Conservation (phyloP, 257 asterid species). For the Misopates orontium region DNA sequence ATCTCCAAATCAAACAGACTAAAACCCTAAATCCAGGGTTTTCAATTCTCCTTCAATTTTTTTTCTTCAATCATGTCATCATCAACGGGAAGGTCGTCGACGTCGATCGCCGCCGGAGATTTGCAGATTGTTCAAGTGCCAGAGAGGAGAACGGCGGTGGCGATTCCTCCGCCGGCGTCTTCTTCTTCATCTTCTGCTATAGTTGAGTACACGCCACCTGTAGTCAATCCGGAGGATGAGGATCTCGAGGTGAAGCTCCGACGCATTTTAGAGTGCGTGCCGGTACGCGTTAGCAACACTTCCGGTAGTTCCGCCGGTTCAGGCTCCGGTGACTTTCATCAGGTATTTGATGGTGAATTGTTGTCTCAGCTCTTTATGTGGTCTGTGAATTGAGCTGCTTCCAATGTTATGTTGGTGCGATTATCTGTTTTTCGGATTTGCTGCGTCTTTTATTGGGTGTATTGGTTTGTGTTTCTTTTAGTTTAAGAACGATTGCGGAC, state of each 20-base stretch:
- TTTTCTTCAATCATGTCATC: constrained; percentile 29
- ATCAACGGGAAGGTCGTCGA: constrained; percentile 47
- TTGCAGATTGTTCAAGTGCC: constrained; percentile 59
- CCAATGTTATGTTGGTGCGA: too few relatives aligned
- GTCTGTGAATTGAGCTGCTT: too few relatives aligned
- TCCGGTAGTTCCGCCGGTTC: constrained; percentile 99
- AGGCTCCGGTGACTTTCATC: constrained; percentile 98
- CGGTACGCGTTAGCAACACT: constrained; percentile 90
- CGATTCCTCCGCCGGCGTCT: constrained; percentile 57
- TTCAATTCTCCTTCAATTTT: too few relatives aligned
- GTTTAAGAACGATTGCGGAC: too few relatives aligned
- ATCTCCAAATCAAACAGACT: not conserved
- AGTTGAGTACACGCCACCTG: constrained; percentile 71
- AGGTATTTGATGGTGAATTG: constrained; percentile 43
- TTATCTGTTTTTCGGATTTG: too few relatives aligned
- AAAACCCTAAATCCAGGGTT: not conserved
- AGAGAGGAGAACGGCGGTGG: constrained; percentile 38
- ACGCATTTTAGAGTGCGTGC: constrained; percentile 89
- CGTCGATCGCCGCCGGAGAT: constrained; percentile 59
- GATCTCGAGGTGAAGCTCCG: constrained; percentile 95
- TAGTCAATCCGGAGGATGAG: constrained; percentile 75
- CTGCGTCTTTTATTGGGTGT: too few relatives aligned
- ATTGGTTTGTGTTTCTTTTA: too few relatives aligned
- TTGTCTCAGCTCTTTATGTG: not conserved
- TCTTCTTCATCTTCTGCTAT: constrained; percentile 59